Percentiles rank a stretch among this genome's conserved stretches.
Conservation (phyloP, 768 basidiomycete genomes). For the Neoboletus brunneissimus region DNA sequence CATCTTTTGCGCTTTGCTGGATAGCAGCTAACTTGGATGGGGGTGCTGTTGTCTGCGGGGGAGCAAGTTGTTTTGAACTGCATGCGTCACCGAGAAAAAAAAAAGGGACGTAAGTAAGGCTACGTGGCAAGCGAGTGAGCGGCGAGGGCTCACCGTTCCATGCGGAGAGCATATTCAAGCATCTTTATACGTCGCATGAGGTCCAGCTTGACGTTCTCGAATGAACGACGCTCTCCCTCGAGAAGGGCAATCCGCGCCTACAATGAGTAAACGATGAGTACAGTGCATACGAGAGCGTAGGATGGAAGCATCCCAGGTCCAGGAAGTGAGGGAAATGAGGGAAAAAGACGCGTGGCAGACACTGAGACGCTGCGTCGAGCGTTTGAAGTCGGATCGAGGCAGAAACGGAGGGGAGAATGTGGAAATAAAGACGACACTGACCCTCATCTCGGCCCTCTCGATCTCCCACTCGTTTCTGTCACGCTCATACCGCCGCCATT, state of each 20-base stretch:
- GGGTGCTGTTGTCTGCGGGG: conserved; percentile 53
- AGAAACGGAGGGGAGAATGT: not conserved
- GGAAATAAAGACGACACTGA: conserved; percentile 41
- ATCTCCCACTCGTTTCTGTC: conserved; percentile 99
- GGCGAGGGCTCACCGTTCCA: conserved; percentile 75
- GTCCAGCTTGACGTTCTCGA: conserved; percentile 96
- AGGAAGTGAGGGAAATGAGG: not conserved
- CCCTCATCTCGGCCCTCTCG: conserved; percentile 98
- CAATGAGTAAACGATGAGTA: conserved; percentile 16
- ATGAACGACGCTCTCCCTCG: conserved; percentile 94
- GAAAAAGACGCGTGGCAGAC: not conserved
- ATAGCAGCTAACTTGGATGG: conserved; percentile 64
- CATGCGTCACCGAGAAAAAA: conserved; percentile 35
- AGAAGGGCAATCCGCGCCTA: conserved; percentile 96
- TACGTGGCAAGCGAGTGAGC: conserved; percentile 3
- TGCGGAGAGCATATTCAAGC: conserved; percentile 95
- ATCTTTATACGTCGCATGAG: conserved; percentile 97
- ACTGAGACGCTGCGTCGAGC: not conserved
- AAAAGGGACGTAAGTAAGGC: conserved; percentile 5
- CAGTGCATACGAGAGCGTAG: not conserved
- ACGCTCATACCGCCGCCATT: conserved; percentile 96
- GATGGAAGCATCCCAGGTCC: not conserved
- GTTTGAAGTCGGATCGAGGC: not conserved
- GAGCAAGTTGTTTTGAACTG: conserved; percentile 77
- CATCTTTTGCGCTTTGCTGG: conserved; percentile 68